These are phyloP conservation scores for Tricholoma sp. DNA, from an alignment of 768 basidiomycete species.

Conservation along the genomic window DNA sequence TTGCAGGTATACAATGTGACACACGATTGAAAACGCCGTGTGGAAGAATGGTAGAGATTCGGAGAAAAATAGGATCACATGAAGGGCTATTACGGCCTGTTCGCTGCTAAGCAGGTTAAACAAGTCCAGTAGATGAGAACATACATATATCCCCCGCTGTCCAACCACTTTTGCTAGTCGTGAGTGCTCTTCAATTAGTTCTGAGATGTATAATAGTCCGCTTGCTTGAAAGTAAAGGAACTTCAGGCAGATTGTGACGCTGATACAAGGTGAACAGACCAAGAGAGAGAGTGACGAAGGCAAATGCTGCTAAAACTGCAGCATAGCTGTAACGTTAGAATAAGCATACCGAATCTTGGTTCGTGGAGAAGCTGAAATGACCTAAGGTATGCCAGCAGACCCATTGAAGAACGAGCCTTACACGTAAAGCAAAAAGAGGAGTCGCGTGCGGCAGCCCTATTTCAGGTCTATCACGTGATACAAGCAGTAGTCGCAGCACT, in stretches of 20 bases:
- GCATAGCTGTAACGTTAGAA: slow-evolving; percentile 50
- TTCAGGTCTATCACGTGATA: slow-evolving; percentile 1
- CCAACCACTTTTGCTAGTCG: slow-evolving; percentile 77
- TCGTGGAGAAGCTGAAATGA: slow-evolving; percentile 15
- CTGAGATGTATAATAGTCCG: slow-evolving; percentile 89
- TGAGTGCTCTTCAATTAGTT: slow-evolving; percentile 93
- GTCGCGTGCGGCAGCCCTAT: slow-evolving; percentile 12
- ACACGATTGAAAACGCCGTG: slow-evolving; percentile 72
- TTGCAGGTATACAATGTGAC: slow-evolving; percentile 86
- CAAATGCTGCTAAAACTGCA: slow-evolving; percentile 71
- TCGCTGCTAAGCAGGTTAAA: slow-evolving; percentile 1
- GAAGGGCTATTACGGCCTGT: slow-evolving; percentile 78
- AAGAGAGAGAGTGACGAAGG: slow-evolving; percentile 88
- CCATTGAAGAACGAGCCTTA: slow-evolving; percentile 29
- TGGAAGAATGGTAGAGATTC: slow-evolving; percentile 79
- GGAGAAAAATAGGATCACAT: slow-evolving; percentile 69
- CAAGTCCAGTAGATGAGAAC: not conserved
- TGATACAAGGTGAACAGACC: slow-evolving; percentile 41
- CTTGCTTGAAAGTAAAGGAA: slow-evolving; percentile 53
- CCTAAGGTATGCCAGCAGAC: slow-evolving; percentile 61
- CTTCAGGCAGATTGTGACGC: not conserved
- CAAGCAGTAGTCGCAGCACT: slow-evolving; percentile 7
- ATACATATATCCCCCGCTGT: slow-evolving; percentile 83
- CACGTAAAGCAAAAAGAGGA: not conserved
- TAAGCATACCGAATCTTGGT: not conserved